phyloP scores from a whole-genome alignment of 2,329 filamentous ascomycete species.

The Stachybotrys chlorohalonatus region DNA sequence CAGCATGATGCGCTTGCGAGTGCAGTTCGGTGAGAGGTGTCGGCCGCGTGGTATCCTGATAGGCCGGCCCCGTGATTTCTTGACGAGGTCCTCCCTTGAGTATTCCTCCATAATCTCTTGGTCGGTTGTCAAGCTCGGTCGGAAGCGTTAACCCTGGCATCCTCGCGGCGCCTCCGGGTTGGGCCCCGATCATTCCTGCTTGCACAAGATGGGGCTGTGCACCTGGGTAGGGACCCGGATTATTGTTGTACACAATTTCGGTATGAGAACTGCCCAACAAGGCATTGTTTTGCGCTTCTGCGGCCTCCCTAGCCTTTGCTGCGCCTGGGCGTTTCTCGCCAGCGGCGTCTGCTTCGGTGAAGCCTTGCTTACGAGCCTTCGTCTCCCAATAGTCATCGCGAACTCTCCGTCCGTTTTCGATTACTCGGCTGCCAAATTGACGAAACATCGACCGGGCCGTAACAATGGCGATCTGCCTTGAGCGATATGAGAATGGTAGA shows the following conservation, averaged over 20 bases:
- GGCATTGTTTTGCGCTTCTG: conserved; percentile 57
- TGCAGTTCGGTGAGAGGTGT: conserved; percentile 71
- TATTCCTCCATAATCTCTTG: conserved; percentile 75
- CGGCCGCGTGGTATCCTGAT: conserved; percentile 76
- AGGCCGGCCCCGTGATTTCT: conserved; percentile 78
- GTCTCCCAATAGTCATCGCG: conserved; percentile 98
- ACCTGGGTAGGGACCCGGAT: conserved; percentile 54
- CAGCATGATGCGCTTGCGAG: conserved; percentile 77
- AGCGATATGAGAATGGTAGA: conserved; percentile 92
- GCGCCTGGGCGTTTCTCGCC: conserved; percentile 94
- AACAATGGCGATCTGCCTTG: conserved; percentile 96
- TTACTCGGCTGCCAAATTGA: conserved; percentile 92
- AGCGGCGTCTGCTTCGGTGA: conserved; percentile 91
- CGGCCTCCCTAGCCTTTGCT: conserved; percentile 77
- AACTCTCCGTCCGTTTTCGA: conserved; percentile 80
- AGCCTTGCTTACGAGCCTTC: conserved; percentile 94
- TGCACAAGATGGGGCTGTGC: conserved; percentile 62
- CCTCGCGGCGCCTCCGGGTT: conserved; percentile 57
- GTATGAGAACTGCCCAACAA: conserved; percentile 62
- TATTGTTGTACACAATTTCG: conserved; percentile 82
- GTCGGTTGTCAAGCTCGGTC: conserved; percentile 66
- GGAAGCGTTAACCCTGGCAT: conserved; percentile 79
- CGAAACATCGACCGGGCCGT: conserved; percentile 98
- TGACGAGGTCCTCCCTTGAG: conserved; percentile 72
- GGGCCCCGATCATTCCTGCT: conserved; percentile 59